Percentiles rank a stretch among this genome's conserved stretches.
These are phyloP conservation scores for Amanita jacksonii DNA, from an alignment of 768 basidiomycete species.

Conservation along the genomic window DNA sequence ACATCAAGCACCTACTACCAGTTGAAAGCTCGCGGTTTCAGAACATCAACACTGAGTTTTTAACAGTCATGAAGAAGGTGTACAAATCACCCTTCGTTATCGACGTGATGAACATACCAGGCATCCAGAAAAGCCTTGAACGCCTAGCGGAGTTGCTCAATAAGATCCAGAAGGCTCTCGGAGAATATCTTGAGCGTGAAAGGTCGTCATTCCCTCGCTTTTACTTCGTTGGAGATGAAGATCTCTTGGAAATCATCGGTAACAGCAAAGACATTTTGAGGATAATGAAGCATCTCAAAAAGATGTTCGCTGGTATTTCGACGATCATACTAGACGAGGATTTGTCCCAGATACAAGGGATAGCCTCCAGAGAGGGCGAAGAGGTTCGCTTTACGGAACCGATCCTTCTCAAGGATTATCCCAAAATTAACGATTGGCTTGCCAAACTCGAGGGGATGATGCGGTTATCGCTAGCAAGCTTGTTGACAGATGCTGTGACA, in stretches of 20 bases:
- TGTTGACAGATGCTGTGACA: slow-evolving; percentile 69
- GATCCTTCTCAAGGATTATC: slow-evolving; percentile 83
- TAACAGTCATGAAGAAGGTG: slow-evolving; percentile 98
- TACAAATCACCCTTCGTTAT: slow-evolving; percentile 98
- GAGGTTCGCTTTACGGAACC: slow-evolving; percentile 79
- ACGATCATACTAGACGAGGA: slow-evolving; percentile 85
- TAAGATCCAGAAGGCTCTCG: slow-evolving; percentile 98
- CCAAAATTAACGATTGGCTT: slow-evolving; percentile 99
- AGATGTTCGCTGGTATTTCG: slow-evolving; percentile 99
- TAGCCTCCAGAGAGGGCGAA: slow-evolving; percentile 95
- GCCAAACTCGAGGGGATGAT: slow-evolving; percentile 88
- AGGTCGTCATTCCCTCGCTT: slow-evolving; percentile 97
- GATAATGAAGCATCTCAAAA: slow-evolving; percentile 99
- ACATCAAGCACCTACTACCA: slow-evolving; percentile 97
- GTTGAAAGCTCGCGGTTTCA: slow-evolving; percentile 97
- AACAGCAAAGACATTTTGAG: slow-evolving; percentile 98
- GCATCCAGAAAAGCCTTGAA: slow-evolving; percentile 95
- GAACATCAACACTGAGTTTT: slow-evolving; percentile 97
- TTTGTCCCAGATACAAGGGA: slow-evolving; percentile 79
- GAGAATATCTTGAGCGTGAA: slow-evolving; percentile 97
- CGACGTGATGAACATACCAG: slow-evolving; percentile 93
- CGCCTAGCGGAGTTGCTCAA: slow-evolving; percentile 91
- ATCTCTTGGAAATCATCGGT: slow-evolving; percentile 96
- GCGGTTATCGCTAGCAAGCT: slow-evolving; percentile 77
- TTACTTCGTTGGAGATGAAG: slow-evolving; percentile 99